Base-by-base conservation (phyloP, 495 filamentous ascomycete genomes). In the Daldinia grandis region DNA sequence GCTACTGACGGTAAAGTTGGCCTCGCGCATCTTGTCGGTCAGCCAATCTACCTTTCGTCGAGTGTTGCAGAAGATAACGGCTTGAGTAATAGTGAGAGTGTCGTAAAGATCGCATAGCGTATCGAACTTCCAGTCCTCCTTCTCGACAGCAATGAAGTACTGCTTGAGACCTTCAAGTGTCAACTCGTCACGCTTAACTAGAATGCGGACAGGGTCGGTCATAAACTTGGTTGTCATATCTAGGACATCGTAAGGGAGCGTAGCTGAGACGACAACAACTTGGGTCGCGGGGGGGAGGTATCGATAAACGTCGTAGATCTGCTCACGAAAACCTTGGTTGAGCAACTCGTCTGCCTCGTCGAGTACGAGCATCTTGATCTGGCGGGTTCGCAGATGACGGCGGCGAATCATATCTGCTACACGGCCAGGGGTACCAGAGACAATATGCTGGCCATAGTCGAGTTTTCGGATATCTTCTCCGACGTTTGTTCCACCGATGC, bases 221-320 rank as follows among this genome's bases (percentile, higher is more conserved):
- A 99, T 99, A 88, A 99, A 99, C 81, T 98, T 98, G 60, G 96
- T 98, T 4, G 95, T 99, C 89, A 99, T 95, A 80, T 99, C 95
- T 60, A 99, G 87, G 17, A 99, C 95, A 80, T 99, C 95, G 82
- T 99, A 94, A 24, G 95, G 95, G 49, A 99, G 89, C 17, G 95
- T 99, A 73, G 95, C 95, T 4, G 95, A 98, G 24, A 99, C 92
- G 24, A 99, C 93, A 12, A 99, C 95, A 40, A 99, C 95, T 81
- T 99, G 95, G 50, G 95, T 99, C 25, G 93, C 92, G 42, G 93
- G 96, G 0, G 95, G 95, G 4, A 99, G 90, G 70, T 97, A 95
- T 69, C 94, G 94, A 85, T 97, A 99, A 53, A 99, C 93, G 75
- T 99, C 95, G 84, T 99, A 98, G 80, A 99, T 99, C 81, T 99